phyloP scores from a whole-genome alignment of 352 stramenopile species.

The Phytophthora citricola region DNA sequence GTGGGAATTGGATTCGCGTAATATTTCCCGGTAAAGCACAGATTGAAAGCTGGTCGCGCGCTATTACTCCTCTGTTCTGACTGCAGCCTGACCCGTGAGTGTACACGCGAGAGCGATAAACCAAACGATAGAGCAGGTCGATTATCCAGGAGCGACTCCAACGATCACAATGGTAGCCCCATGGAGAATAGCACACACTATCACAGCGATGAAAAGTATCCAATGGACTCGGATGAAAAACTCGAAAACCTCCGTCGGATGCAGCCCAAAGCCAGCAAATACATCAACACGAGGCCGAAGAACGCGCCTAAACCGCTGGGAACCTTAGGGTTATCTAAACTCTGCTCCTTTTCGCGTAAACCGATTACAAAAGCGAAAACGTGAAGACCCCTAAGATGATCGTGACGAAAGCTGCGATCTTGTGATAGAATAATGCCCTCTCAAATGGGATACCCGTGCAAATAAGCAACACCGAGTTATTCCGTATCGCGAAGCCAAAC shows the following conservation, averaged over 20 bases:
- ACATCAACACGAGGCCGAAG: conserved; percentile 39
- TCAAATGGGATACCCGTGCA: conserved; percentile 57
- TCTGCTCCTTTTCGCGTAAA: conserved; percentile 21
- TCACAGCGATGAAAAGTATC: conserved; percentile 54
- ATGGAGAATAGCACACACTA: conserved; percentile 51
- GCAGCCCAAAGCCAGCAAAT: conserved; percentile 40
- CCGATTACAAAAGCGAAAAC: conserved; percentile 40
- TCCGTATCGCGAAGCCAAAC: conserved; percentile 56
- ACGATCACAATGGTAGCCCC: conserved; percentile 40
- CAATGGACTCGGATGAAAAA: conserved; percentile 60
- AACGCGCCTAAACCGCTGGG: conserved; percentile 37
- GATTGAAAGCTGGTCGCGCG: conserved; percentile 40
- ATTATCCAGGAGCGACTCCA: conserved; percentile 42
- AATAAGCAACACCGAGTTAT: conserved; percentile 57
- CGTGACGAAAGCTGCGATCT: conserved; percentile 47
- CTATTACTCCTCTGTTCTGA: conserved; percentile 30
- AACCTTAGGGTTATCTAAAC: conserved; percentile 20
- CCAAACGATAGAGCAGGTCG: conserved; percentile 50
- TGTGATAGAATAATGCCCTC: conserved; percentile 64
- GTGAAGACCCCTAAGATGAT: conserved; percentile 49
- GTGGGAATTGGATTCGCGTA: conserved; percentile 57
- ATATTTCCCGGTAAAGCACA: conserved; percentile 42
- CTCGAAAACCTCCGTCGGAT: conserved; percentile 62
- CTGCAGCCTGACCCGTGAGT: conserved; percentile 24
- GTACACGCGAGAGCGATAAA: conserved; percentile 37